phyloP scores from a whole-genome alignment of 2,329 filamentous ascomycete genomes.

The Diaporthe sp. region DNA sequence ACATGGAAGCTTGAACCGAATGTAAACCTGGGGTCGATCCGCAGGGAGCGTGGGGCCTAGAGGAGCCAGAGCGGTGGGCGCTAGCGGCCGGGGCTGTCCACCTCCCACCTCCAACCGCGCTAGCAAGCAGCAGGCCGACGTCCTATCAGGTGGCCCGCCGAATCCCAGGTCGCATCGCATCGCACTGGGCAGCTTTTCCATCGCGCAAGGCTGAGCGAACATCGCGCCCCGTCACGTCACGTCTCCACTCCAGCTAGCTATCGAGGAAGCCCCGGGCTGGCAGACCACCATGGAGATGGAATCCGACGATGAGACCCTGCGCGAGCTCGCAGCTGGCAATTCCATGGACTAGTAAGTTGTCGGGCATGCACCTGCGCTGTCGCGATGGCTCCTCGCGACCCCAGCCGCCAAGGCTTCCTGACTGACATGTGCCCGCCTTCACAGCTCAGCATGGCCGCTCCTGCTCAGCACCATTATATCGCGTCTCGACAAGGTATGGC shows the following conservation, averaged over 20 bases:
- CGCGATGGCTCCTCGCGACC: neutral
- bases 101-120: neutral
- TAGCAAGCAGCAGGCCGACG: slow-evolving; percentile 11
- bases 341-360: slow-evolving; percentile 69
- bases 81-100: slow-evolving; percentile 22
- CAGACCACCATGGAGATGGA: slow-evolving; percentile 66
- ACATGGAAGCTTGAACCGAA: slow-evolving; percentile 5
- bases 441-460: slow-evolving; percentile 77
- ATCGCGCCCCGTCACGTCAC: slow-evolving; percentile 20
- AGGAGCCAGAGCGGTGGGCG: slow-evolving; percentile 8
- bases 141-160: slow-evolving; percentile 16
- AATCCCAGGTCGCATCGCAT: slow-evolving; percentile 16
- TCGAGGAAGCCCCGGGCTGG: slow-evolving; percentile 31
- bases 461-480: slow-evolving; percentile 75
- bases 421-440: slow-evolving; percentile 49
- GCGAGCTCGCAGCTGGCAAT: slow-evolving; percentile 63
- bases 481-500: slow-evolving; percentile 73
- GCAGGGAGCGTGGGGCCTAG: slow-evolving; percentile 17
- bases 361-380: neutral
- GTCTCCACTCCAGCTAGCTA: slow-evolving; percentile 22
- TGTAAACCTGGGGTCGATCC: slow-evolving; percentile 29
- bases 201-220: slow-evolving; percentile 29
- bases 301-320: slow-evolving; percentile 63
- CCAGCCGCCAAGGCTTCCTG: slow-evolving; percentile 18
- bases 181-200: slow-evolving; percentile 29